A percentile compares a stretch with the other conserved stretches of the same genome.
Conservation (phyloP, 2,329 filamentous ascomycete genomes). For the Fusarium graminum region DNA sequence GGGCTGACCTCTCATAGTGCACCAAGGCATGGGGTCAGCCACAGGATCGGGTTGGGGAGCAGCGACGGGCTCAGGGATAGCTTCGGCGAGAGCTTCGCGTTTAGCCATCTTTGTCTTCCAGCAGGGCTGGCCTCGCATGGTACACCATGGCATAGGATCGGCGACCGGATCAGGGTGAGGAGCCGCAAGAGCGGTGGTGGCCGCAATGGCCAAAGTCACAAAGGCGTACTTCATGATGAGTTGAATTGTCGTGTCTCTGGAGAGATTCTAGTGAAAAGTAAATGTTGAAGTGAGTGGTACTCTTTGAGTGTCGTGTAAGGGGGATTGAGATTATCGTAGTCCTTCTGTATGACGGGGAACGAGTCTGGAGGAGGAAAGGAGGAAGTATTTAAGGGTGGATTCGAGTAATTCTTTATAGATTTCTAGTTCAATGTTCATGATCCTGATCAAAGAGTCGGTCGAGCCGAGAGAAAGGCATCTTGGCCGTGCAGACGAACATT, state of each 20-base stretch:
- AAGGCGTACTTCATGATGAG: slow-evolving; percentile 50
- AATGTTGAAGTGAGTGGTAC: slow-evolving; percentile 30
- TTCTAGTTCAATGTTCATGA: slow-evolving; percentile 14
- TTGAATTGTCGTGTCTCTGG: slow-evolving; percentile 6
- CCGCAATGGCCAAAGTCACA: slow-evolving; percentile 44
- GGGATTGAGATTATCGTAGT: slow-evolving; percentile 33
- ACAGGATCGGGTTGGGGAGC: slow-evolving; percentile 40
- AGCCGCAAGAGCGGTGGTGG: slow-evolving; percentile 29
- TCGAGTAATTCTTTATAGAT: slow-evolving; percentile 40
- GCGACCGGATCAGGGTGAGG: slow-evolving; percentile 39
- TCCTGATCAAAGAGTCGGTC: neutral
- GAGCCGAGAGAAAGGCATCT: slow-evolving; percentile 2
- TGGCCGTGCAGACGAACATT: slow-evolving; percentile 7
- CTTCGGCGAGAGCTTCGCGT: slow-evolving; percentile 6
- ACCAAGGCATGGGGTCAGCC: slow-evolving; percentile 45
- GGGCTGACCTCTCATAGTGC: slow-evolving; percentile 55
- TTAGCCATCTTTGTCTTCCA: slow-evolving; percentile 53
- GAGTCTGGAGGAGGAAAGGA: slow-evolving; percentile 43
- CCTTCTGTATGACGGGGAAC: slow-evolving; percentile 43
- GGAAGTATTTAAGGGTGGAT: slow-evolving; percentile 14
- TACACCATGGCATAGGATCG: slow-evolving; percentile 50
- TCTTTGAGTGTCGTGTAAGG: slow-evolving; percentile 41
- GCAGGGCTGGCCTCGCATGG: slow-evolving; percentile 56
- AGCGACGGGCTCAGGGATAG: slow-evolving; percentile 37
- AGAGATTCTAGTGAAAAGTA: slow-evolving; percentile 24